These are phyloP conservation scores for Sanghuangporus weigelae DNA, from an alignment of 1,284 basidiomycete genomes.

Conservation along the genomic window DNA sequence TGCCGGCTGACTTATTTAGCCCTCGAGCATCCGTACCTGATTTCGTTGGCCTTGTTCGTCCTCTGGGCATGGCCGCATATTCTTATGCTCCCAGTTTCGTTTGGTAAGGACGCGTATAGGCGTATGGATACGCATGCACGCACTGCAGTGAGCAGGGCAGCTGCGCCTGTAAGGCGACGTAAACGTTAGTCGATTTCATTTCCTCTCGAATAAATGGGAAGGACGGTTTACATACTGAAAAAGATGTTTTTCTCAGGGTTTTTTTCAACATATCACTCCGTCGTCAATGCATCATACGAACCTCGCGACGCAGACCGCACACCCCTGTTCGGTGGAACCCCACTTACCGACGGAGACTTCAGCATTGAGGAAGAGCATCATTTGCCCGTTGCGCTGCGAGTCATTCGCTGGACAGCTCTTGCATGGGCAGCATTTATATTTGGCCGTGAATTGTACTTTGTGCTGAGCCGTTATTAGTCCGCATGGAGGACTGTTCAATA, in stretches of 20 bases:
- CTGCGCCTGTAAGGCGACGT: conserved; percentile 6
- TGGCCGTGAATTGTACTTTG: conserved; percentile 11
- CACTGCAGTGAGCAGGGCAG: not conserved
- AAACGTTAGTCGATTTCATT: conserved; percentile 7
- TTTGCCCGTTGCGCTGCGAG: conserved; percentile 6
- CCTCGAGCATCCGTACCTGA: conserved; percentile 16
- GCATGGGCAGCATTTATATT: conserved; percentile 14
- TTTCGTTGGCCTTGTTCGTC: conserved; percentile 13
- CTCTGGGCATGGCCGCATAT: conserved; percentile 17
- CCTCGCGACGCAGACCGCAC: not conserved
- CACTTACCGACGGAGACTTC: conserved; percentile 14
- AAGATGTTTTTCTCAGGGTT: conserved; percentile 1
- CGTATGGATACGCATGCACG: conserved; percentile 14
- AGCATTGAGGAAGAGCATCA: conserved; percentile 14
- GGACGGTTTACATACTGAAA: not conserved
- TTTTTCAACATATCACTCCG: conserved; percentile 5
- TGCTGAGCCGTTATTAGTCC: not conserved
- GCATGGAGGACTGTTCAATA: not conserved
- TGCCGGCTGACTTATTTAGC: not conserved
- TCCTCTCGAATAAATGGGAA: no score
- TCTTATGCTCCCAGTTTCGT: conserved; percentile 18
- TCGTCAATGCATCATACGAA: conserved; percentile 11
- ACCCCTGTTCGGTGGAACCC: conserved; percentile 16
- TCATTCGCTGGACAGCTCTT: conserved; percentile 16
- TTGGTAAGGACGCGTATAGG: conserved; percentile 13